Conservation (phyloP, 2,329 filamentous ascomycete genomes). For the Epichloe scottii region DNA sequence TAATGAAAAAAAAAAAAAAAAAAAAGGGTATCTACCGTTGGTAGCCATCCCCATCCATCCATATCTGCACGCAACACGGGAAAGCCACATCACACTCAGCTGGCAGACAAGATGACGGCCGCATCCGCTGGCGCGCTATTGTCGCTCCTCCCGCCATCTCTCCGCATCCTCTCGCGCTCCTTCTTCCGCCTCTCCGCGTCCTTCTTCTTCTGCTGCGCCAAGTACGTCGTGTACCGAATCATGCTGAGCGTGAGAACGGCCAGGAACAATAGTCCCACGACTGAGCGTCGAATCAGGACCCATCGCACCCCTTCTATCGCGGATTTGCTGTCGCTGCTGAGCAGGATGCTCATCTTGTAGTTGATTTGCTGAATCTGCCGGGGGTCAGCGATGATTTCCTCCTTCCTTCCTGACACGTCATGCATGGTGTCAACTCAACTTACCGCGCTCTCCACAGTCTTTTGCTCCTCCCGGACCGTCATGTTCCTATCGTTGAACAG, state of each 20-base stretch:
- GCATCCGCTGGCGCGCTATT: conserved; percentile 36
- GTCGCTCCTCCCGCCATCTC: conserved; percentile 33
- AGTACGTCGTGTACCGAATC: conserved; percentile 47
- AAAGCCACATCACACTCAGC: conserved; percentile 19
- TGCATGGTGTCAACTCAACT: conserved; percentile 14
- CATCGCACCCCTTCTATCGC: conserved; percentile 87
- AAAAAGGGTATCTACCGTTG: no score
- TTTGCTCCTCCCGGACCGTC: conserved; percentile 78
- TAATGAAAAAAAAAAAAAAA: no score
- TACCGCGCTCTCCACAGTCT: conserved; percentile 68
- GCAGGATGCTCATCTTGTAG: conserved; percentile 84
- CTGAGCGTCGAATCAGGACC: conserved; percentile 58
- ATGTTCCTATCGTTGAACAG: conserved; percentile 96
- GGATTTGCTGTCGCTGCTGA: conserved; percentile 83
- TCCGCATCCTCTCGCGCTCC: conserved; percentile 30
- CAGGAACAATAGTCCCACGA: conserved; percentile 55
- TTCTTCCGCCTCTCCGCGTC: conserved; percentile 31
- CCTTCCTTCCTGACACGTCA: not conserved
- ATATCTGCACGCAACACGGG: no score
- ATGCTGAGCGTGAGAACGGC: conserved; percentile 46
- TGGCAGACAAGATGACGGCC: conserved; percentile 45
- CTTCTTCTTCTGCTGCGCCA: conserved; percentile 35
- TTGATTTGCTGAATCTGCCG: conserved; percentile 77
- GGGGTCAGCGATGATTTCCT: not conserved
- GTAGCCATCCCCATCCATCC: no score